Evolutionary conservation across 306 rosid genomes (phyloP), one percentile per base, ranked within the genome.

Genomic region (Prunus kanzakura): DNA sequence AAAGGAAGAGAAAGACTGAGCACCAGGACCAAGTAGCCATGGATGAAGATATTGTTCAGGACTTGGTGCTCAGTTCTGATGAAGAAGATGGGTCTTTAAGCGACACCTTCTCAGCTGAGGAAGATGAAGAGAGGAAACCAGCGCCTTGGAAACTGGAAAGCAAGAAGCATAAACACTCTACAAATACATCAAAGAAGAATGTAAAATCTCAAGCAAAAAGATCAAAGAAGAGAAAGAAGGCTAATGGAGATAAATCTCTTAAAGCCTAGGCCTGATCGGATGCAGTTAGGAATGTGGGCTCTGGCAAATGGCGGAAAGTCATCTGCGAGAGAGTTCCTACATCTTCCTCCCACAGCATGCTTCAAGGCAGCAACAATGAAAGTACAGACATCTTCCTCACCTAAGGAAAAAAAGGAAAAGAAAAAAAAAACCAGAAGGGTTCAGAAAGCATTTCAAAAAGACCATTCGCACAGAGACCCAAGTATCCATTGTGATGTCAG

Each of bases 11-110:
- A 74, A 81, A 74, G 70, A 85, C 56, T 46, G 78, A 83, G 56
- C 55, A 58, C 32, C 82, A 74, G 50, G 86, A 83, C 68, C 87
- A 75, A 60, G 81, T 58, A 43, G 88, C 90, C 27, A 29, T 78
- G 22, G 96, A 95, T 38, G 97, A 92, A 65, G 98, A 95, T 69
- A 73, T 95, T 66, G 98, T 90, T 65, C 92, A 92, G 86, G 97
- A 92, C 73, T 84, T 92, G 78, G 93, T 95, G 14, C 91, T 95
- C 64, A 95, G 96, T 84, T 90, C 97, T 23, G 98, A 95, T 16
- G 97, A 93, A 58, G 96, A 93, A 49, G 98, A 91, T 7, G 82
- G 35, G 19, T 85, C 84, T 71, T 25, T 63, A 14, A 76, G 82
- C 16, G 76, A 72, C 32, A 20, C 32, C 61, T 78, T 50, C 66